Evolutionary conservation across 2,329 filamentous ascomycete species (phyloP).

Genomic region (Ceratocystis albifundus): DNA sequence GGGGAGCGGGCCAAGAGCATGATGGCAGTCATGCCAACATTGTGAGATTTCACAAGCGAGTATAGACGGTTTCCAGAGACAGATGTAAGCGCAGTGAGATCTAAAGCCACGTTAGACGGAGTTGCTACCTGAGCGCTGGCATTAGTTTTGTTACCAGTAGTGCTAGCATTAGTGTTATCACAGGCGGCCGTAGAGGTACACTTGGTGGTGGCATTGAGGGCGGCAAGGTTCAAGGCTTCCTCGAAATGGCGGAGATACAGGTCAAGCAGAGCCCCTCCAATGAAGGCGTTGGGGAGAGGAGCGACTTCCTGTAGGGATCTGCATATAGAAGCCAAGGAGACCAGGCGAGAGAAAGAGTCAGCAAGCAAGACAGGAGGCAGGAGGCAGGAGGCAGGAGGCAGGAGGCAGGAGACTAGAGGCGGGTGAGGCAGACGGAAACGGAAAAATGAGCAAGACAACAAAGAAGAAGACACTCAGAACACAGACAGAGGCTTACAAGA

Average conservation of each 20-base stretch:
- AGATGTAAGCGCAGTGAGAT: slow-evolving; percentile 23
- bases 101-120: slow-evolving; percentile 14
- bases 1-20: slow-evolving; percentile 67
- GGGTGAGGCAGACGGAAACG: neutral
- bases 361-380: no score
- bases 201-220: slow-evolving; percentile 32
- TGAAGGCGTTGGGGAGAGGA: slow-evolving; percentile 71
- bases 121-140: neutral
- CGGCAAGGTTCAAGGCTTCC: slow-evolving; percentile 60
- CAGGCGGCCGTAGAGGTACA: slow-evolving; percentile 14
- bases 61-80: slow-evolving; percentile 40
- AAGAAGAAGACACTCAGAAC: neutral
- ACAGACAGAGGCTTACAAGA: slow-evolving; percentile 38
- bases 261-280: slow-evolving; percentile 66
- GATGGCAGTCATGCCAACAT: slow-evolving; percentile 81
- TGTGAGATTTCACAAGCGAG: slow-evolving; percentile 56
- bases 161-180: neutral
- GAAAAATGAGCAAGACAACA: neutral
- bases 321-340: slow-evolving; percentile 12
- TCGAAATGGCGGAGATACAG: slow-evolving; percentile 65
- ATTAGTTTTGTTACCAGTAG: neutral
- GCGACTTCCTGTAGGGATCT: slow-evolving; percentile 84
- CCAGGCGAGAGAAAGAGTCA: neutral
- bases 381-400: neutral
- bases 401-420: neutral